phyloP scores from a whole-genome alignment of 2,329 filamentous ascomycete genomes.

The Arthroderma sp. region DNA sequence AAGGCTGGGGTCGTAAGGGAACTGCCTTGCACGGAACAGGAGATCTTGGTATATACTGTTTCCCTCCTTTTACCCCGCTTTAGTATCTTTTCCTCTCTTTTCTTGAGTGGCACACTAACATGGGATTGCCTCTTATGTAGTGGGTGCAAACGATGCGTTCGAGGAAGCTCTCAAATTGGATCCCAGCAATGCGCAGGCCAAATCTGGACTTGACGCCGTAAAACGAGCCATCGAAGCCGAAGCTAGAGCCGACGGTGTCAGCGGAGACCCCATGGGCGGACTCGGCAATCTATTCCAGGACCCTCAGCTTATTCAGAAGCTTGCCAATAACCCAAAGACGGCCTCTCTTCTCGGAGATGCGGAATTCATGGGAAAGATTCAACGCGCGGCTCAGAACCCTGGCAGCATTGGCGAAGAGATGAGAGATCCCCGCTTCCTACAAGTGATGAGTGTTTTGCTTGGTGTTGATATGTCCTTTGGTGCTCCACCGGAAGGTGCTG shows the following conservation, averaged over 20 bases:
- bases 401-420: conserved; percentile 66
- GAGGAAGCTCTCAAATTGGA: conserved; percentile 91
- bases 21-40: conserved; percentile 78
- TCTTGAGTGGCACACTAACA: neutral
- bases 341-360: conserved; percentile 64
- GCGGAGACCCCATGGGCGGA: conserved; percentile 56
- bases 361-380: conserved; percentile 80
- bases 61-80: neutral
- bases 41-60: conserved; percentile 49
- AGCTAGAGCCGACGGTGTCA: conserved; percentile 46
- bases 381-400: conserved; percentile 69
- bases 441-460: conserved; percentile 85
- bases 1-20: conserved; percentile 90
- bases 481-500: conserved; percentile 34
- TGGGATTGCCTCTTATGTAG: conserved; percentile 18
- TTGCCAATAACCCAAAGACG: conserved; percentile 91
- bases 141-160: conserved; percentile 78
- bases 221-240: conserved; percentile 78
- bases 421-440: conserved; percentile 78
- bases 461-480: conserved; percentile 80
- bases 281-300: conserved; percentile 92
- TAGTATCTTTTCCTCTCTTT: neutral
- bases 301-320: conserved; percentile 76
- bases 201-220: conserved; percentile 72
- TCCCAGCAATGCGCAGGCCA: conserved; percentile 79